Evolutionary conservation across 768 basidiomycete species (phyloP).

Genomic region (Trametes villosa): DNA sequence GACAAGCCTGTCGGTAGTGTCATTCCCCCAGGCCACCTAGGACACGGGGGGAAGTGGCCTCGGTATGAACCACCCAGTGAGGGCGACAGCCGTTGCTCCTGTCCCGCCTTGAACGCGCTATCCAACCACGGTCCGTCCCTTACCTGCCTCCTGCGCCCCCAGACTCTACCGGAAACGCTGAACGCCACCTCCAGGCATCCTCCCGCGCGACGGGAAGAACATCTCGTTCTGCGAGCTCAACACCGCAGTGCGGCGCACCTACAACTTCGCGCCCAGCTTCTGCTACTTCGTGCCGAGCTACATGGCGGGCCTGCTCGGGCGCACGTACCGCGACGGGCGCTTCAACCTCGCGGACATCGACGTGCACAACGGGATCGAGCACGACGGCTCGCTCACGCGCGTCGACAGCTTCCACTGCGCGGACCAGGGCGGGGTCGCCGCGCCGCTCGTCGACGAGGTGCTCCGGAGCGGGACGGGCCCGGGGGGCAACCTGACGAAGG

Average conservation of each 20-base stretch:
- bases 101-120: constrained; percentile 79
- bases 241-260: constrained; percentile 53
- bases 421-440: constrained; percentile 59
- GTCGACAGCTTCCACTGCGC: constrained; percentile 51
- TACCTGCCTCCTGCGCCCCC: neutral
- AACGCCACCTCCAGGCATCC: neutral
- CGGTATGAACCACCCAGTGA: constrained; percentile 60
- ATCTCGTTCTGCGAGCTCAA: constrained; percentile 61
- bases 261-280: constrained; percentile 73
- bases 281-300: constrained; percentile 67
- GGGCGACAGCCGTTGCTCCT: constrained; percentile 72
- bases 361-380: constrained; percentile 77
- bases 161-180: neutral
- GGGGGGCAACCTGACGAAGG: constrained; percentile 48
- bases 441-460: constrained; percentile 54
- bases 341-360: constrained; percentile 71
- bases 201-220: constrained; percentile 68
- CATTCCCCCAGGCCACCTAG: constrained; percentile 37
- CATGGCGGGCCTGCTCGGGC: constrained; percentile 60
- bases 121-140: constrained; percentile 72
- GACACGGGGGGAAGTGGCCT: constrained; percentile 69
- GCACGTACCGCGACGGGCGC: constrained; percentile 56
- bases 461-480: constrained; percentile 63
- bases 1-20: constrained; percentile 39
- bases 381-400: constrained; percentile 65